A percentile compares a stretch with the other conserved stretches of the same genome.
Conservation (phyloP, 805 yeast species). For the Candida koratica region DNA sequence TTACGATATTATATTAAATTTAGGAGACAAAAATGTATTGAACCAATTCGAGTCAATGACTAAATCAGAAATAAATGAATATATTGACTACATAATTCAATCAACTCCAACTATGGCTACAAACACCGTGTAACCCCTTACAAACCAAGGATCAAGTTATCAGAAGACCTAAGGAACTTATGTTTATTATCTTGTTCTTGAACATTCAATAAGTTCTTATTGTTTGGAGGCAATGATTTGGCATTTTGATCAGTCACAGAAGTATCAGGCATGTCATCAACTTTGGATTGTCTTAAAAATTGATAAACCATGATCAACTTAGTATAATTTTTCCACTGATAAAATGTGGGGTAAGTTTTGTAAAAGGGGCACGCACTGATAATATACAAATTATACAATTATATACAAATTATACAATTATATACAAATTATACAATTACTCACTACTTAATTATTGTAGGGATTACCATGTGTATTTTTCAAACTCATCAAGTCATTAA, state of each 20-base stretch:
- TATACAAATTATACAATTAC: too few species aligned
- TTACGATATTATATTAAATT: conserved; percentile 10
- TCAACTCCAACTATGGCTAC: neutral
- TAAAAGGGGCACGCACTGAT: conserved; percentile 7
- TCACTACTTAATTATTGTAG: too few species aligned
- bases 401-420: too few species aligned
- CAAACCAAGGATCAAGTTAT: conserved; percentile 21
- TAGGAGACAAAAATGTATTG: neutral
- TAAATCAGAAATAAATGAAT: conserved; percentile 5
- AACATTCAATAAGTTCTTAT: conserved; percentile 12
- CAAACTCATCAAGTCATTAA: conserved; percentile 26
- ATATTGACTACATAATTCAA: neutral
- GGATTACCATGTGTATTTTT: too few species aligned
- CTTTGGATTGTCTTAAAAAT: conserved; percentile 10
- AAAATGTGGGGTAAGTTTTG: conserved; percentile 8
- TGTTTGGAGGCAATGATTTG: neutral
- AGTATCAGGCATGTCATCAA: conserved; percentile 3
- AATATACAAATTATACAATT: too few species aligned
- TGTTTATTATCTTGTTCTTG: conserved; percentile 12
- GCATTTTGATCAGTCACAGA: conserved; percentile 2
- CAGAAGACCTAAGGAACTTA: conserved; percentile 18
- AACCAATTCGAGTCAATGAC: conserved; percentile 6
- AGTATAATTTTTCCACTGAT: conserved; percentile 1
- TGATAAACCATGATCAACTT: conserved; percentile 12
- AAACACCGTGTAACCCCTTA: too few species aligned